Evolutionary conservation across 2,329 filamentous ascomycete species (phyloP).

Genomic region (Ophiocordyceps robertsii): DNA sequence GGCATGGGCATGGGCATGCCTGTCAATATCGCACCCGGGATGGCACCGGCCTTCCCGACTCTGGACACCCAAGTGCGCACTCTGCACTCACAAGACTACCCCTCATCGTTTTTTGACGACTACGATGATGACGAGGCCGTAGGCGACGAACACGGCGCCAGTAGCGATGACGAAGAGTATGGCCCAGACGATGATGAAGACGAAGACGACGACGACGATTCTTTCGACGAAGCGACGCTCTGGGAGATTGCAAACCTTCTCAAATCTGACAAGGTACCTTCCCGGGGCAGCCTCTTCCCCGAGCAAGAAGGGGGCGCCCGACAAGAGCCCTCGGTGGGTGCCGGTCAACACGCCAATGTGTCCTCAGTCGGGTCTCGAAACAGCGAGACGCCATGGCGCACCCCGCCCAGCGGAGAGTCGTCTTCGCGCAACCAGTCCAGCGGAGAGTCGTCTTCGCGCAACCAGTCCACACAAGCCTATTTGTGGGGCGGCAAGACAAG

Average conservation of each 20-base stretch:
- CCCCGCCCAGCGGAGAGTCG: no score
- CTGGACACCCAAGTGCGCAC: slow-evolving; percentile 2
- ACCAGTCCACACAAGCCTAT: no score
- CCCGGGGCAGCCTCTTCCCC: slow-evolving; percentile 36
- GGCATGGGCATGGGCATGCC: slow-evolving; percentile 33
- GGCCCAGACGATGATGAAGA: not conserved
- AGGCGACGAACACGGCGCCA: slow-evolving; percentile 16
- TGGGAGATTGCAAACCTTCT: slow-evolving; percentile 52
- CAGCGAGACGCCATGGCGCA: no score
- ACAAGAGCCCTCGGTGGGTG: not conserved
- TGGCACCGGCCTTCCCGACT: slow-evolving; percentile 1
- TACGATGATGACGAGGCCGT: slow-evolving; percentile 37
- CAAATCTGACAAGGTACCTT: slow-evolving; percentile 36
- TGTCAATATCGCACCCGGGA: slow-evolving; percentile 28
- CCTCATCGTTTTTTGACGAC: slow-evolving; percentile 45
- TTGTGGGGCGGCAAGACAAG: no score
- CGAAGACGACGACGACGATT: slow-evolving; percentile 26
- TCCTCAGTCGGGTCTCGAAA: not conserved
- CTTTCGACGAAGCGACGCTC: slow-evolving; percentile 47
- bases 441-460: no score
- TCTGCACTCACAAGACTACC: slow-evolving; percentile 20
- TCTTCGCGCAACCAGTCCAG: no score
- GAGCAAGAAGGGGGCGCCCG: slow-evolving; percentile 8
- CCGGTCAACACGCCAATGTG: not conserved
- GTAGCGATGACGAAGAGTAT: slow-evolving; percentile 13